Conservation (phyloP, 805 yeast genomes). For the Scheffersomyces coipomensis region DNA sequence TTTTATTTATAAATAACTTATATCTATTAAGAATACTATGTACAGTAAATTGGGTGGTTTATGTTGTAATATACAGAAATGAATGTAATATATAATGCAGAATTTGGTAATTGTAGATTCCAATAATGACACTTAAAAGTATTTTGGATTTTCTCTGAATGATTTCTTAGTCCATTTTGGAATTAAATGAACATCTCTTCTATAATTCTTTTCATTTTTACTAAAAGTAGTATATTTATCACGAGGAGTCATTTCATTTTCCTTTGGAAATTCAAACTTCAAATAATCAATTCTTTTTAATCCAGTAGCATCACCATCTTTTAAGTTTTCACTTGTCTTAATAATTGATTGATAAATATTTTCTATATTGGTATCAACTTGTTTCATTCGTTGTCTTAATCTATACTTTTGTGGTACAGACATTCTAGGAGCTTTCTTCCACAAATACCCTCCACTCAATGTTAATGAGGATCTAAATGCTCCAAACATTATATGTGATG, state of each 20-base stretch:
- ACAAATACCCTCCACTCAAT: constrained; percentile 69
- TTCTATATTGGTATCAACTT: constrained; percentile 77
- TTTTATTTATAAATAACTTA: neutral
- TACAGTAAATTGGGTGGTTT: neutral
- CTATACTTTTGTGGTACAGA: constrained; percentile 79
- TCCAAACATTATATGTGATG: constrained; percentile 54
- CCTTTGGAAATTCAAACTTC: constrained; percentile 61
- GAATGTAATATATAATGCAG: no score
- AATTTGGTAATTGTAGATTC: no score
- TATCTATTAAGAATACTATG: neutral
- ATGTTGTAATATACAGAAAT: neutral
- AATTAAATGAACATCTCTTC: constrained; percentile 83
- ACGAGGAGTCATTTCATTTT: constrained; percentile 70
- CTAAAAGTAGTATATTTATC: constrained; percentile 89
- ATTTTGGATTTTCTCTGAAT: constrained; percentile 74
- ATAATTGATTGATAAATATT: constrained; percentile 46
- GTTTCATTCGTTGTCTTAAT: constrained; percentile 77
- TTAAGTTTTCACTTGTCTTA: no score
- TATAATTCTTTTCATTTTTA: constrained; percentile 70
- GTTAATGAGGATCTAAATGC: constrained; percentile 62
- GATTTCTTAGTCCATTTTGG: constrained; percentile 92
- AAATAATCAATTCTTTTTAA: constrained; percentile 35
- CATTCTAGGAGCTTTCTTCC: constrained; percentile 56
- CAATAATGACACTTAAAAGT: constrained; percentile 40
- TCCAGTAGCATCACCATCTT: constrained; percentile 33